Evolutionary conservation across 352 stramenopile species (phyloP).

Genomic region (Phytopythium aichiense): DNA sequence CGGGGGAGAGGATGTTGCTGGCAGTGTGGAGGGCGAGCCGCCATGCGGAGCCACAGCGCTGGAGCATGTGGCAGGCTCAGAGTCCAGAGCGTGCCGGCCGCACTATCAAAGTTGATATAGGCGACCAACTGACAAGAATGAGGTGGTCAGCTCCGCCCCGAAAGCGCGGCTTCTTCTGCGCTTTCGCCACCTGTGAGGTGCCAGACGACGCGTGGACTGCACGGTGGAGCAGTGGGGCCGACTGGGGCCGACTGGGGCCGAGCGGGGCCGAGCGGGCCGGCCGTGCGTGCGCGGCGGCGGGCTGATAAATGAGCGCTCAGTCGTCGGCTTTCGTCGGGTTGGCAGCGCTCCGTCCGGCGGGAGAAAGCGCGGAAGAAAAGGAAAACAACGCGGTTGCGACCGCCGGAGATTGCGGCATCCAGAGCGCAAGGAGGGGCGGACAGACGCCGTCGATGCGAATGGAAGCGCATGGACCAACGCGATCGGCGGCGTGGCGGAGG

Average conservation of each 20-base stretch:
- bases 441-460: too few species aligned
- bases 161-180: background rate
- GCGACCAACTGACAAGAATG: background rate
- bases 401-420: background rate
- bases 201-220: too few species aligned
- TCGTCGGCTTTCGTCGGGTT: too few species aligned
- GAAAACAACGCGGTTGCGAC: background rate
- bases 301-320: background rate
- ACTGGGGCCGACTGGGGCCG: too few species aligned
- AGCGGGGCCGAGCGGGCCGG: too few species aligned
- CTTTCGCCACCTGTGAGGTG: too few species aligned
- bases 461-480: too few species aligned
- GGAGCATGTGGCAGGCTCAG: slow-evolving; percentile 2
- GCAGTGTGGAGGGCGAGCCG: background rate
- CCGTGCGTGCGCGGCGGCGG: too few species aligned
- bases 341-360: background rate
- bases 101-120: background rate
- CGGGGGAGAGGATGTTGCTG: background rate
- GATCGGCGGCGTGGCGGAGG: too few species aligned
- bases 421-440: too few species aligned
- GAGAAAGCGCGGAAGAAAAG: background rate
- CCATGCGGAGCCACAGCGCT: too few species aligned
- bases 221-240: too few species aligned
- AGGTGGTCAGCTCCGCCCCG: slow-evolving; percentile 4
- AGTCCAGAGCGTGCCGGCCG: slow-evolving; percentile 1